Percentiles rank a stretch among this genome's conserved stretches.
These are phyloP conservation scores for Komagataella mondaviorum DNA, from an alignment of 805 yeast genomes.

Conservation along the genomic window DNA sequence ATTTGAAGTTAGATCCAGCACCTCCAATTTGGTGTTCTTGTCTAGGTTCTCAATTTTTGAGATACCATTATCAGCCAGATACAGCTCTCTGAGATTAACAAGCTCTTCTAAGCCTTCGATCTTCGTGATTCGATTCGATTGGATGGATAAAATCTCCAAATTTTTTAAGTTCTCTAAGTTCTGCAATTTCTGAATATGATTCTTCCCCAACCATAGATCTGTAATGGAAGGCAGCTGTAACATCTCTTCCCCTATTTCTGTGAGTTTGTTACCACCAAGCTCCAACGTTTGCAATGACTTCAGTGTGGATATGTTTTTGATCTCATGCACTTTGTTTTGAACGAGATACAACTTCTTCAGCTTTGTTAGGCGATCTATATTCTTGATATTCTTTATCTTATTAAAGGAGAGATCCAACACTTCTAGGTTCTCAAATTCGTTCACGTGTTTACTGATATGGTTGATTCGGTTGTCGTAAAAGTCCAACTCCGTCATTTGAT, in stretches of 20 bases:
- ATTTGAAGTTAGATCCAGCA: slow-evolving; percentile 76
- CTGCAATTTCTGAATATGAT: slow-evolving; percentile 51
- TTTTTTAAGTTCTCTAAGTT: slow-evolving; percentile 47
- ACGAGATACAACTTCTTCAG: slow-evolving; percentile 71
- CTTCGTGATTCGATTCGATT: slow-evolving; percentile 67
- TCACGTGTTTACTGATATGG: slow-evolving; percentile 66
- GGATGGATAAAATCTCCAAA: slow-evolving; percentile 72
- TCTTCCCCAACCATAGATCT: slow-evolving; percentile 90
- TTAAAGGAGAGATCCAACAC: slow-evolving; percentile 80
- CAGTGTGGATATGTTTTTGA: slow-evolving; percentile 51
- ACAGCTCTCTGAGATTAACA: slow-evolving; percentile 68
- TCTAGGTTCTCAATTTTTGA: slow-evolving; percentile 67
- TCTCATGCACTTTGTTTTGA: slow-evolving; percentile 70
- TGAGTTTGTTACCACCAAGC: slow-evolving; percentile 78
- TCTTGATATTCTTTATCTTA: slow-evolving; percentile 74
- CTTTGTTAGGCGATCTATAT: slow-evolving; percentile 46
- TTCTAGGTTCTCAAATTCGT: slow-evolving; percentile 40
- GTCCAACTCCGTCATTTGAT: slow-evolving; percentile 63
- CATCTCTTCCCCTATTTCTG: slow-evolving; percentile 41
- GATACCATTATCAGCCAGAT: slow-evolving; percentile 77
- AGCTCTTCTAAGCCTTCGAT: slow-evolving; percentile 73
- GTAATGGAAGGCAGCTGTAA: slow-evolving; percentile 40
- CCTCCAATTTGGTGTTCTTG: slow-evolving; percentile 47
- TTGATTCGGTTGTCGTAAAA: slow-evolving; percentile 84
- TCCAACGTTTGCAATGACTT: slow-evolving; percentile 56